These are phyloP conservation scores for Mucuna pruriens DNA, from an alignment of 306 rosid species.

Conservation along the genomic window DNA sequence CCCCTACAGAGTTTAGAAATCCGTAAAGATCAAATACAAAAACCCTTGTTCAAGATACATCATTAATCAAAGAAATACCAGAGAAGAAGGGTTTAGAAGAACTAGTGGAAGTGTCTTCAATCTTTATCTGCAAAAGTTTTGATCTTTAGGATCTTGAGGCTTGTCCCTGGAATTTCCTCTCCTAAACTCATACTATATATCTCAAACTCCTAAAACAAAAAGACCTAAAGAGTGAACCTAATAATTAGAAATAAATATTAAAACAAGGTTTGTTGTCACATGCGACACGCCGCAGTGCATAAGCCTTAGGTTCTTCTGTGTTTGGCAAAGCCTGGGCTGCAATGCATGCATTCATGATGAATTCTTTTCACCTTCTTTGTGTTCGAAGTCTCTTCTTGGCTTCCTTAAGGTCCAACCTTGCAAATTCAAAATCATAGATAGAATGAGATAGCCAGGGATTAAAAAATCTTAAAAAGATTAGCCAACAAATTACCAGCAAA, in stretches of 20 bases:
- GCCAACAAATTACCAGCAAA: too few relatives aligned
- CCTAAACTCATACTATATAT: neutral
- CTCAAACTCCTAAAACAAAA: neutral
- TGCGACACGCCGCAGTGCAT: neutral
- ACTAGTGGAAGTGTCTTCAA: conserved; percentile 4
- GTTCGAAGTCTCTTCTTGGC: neutral
- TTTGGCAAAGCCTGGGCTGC: neutral
- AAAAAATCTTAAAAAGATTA: too few relatives aligned
- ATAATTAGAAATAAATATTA: neutral
- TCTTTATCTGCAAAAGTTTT: neutral
- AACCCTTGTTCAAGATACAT: neutral
- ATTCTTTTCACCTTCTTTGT: neutral
- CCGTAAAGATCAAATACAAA: neutral
- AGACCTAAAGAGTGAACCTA: neutral
- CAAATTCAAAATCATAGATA: too few relatives aligned
- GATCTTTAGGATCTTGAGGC: neutral
- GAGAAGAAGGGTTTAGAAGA: neutral
- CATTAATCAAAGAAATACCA: neutral
- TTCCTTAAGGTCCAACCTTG: neutral
- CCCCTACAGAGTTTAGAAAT: neutral
- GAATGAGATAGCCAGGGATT: too few relatives aligned
- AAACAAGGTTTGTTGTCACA: neutral
- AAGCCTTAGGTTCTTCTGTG: neutral
- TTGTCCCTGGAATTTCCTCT: neutral
- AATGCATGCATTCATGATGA: neutral